A percentile compares a stretch with the other conserved stretches of the same genome.
These are phyloP conservation scores for Neurospora crassa DNA, from an alignment of 2,329 filamentous ascomycete genomes.

Conservation along the genomic window DNA sequence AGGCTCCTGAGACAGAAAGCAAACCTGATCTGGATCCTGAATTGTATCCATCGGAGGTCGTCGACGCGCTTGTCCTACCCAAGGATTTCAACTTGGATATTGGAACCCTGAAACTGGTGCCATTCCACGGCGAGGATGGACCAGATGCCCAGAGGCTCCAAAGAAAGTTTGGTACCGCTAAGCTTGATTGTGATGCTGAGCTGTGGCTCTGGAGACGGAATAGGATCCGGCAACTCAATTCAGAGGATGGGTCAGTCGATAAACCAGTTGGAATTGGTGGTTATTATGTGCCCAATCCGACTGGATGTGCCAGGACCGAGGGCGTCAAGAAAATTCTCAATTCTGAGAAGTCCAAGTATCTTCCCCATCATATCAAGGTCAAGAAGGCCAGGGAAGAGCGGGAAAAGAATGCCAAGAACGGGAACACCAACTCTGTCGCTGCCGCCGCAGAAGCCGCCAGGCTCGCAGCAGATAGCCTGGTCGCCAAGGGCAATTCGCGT, in stretches of 20 bases:
- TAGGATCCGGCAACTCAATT: conserved; percentile 46
- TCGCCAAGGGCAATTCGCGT: conserved; percentile 81
- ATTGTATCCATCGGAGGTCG: conserved; percentile 39
- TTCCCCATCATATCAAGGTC: conserved; percentile 95
- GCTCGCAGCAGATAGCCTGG: conserved; percentile 67
- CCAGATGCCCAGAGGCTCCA: conserved; percentile 40
- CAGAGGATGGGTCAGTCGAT: conserved; percentile 22
- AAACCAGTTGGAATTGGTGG: conserved; percentile 39
- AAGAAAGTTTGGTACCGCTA: conserved; percentile 34
- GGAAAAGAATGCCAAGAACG: conserved; percentile 63
- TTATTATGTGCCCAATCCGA: conserved; percentile 76
- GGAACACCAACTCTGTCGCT: conserved; percentile 49
- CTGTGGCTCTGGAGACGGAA: conserved; percentile 50
- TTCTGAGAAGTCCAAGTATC: conserved; percentile 94
- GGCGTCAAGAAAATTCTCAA: conserved; percentile 93
- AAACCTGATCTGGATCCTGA: conserved; percentile 31
- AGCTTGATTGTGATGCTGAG: conserved; percentile 37
- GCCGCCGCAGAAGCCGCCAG: conserved; percentile 62
- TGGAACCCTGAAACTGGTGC: conserved; percentile 33
- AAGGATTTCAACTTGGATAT: conserved; percentile 36
- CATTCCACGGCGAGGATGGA: conserved; percentile 33
- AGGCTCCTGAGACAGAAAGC: conserved; percentile 12
- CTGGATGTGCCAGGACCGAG: conserved; percentile 84
- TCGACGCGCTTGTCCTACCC: conserved; percentile 36
- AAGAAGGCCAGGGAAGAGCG: conserved; percentile 84